Conservation (phyloP, 2,329 filamentous ascomycete species). For the Fusarium annulatum region DNA sequence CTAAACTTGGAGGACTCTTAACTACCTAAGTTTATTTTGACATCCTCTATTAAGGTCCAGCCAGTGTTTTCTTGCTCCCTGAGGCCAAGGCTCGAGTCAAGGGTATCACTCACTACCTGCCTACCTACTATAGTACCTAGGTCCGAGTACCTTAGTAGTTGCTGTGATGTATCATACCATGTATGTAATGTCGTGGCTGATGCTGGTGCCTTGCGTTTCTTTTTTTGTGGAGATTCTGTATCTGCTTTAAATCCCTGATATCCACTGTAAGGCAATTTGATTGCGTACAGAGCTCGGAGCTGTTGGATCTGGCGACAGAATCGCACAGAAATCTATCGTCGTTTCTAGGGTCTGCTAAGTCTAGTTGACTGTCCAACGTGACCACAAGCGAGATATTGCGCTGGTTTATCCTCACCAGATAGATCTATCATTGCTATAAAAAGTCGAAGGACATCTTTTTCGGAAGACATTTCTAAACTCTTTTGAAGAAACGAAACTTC, state of each 20-base stretch:
- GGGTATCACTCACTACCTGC: background rate
- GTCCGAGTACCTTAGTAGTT: background rate
- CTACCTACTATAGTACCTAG: background rate
- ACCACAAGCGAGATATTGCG: constrained; percentile 2
- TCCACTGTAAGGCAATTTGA: constrained; percentile 24
- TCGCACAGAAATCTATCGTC: constrained; percentile 39
- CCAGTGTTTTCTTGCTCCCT: no score
- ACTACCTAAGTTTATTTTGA: background rate
- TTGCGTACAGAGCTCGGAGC: constrained; percentile 19
- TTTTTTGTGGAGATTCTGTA: constrained; percentile 18
- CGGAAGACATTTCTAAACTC: background rate
- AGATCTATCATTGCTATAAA: constrained; percentile 10
- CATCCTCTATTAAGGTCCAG: background rate
- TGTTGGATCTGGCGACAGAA: constrained; percentile 26
- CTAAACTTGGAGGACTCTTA: background rate
- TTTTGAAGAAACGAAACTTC: background rate
- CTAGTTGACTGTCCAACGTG: constrained; percentile 17
- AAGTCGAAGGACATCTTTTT: background rate
- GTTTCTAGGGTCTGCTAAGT: constrained; percentile 29
- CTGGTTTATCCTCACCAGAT: background rate
- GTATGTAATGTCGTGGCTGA: constrained; percentile 7
- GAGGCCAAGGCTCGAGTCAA: background rate
- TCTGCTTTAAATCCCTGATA: constrained; percentile 23
- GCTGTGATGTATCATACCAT: background rate
- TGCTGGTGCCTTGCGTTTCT: constrained; percentile 25